A percentile compares a stretch with the other conserved stretches of the same genome.
phyloP scores from a whole-genome alignment of 1,139 yeast species.

The Candida sp. region DNA sequence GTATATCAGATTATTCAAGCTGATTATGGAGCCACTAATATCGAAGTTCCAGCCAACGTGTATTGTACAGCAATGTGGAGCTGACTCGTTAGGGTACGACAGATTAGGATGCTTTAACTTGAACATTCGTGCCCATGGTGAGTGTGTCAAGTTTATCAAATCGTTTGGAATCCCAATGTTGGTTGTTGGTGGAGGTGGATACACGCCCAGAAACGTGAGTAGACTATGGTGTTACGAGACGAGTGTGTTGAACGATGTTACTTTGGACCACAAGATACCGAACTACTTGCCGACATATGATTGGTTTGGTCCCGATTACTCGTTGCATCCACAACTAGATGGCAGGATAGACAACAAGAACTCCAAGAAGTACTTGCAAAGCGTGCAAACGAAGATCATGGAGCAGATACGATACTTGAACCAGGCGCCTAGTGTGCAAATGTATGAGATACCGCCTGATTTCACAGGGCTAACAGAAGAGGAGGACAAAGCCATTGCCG shows the following conservation, averaged over 20 bases:
- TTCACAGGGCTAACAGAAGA: slow-evolving; percentile 67
- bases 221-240: slow-evolving; percentile 97
- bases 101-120: slow-evolving; percentile 92
- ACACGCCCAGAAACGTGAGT: slow-evolving; percentile 94
- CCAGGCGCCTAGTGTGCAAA: slow-evolving; percentile 95
- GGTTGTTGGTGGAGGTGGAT: slow-evolving; percentile 98
- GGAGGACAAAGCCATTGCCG: slow-evolving; percentile 58
- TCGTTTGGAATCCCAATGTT: slow-evolving; percentile 88
- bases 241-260: slow-evolving; percentile 79
- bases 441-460: slow-evolving; percentile 91
- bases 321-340: slow-evolving; percentile 87
- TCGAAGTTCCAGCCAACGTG: slow-evolving; percentile 88
- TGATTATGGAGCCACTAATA: slow-evolving; percentile 87
- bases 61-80: slow-evolving; percentile 96
- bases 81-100: slow-evolving; percentile 94
- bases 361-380: slow-evolving; percentile 81
- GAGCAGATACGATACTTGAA: slow-evolving; percentile 84
- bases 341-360: slow-evolving; percentile 91
- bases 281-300: slow-evolving; percentile 79
- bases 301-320: slow-evolving; percentile 93
- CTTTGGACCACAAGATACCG: slow-evolving; percentile 78
- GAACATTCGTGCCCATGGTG: slow-evolving; percentile 93
- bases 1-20: slow-evolving; percentile 76
- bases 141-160: slow-evolving; percentile 87
- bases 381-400: slow-evolving; percentile 72